These are phyloP conservation scores for Trametes elegans DNA, from an alignment of 768 basidiomycete genomes.

Conservation along the genomic window DNA sequence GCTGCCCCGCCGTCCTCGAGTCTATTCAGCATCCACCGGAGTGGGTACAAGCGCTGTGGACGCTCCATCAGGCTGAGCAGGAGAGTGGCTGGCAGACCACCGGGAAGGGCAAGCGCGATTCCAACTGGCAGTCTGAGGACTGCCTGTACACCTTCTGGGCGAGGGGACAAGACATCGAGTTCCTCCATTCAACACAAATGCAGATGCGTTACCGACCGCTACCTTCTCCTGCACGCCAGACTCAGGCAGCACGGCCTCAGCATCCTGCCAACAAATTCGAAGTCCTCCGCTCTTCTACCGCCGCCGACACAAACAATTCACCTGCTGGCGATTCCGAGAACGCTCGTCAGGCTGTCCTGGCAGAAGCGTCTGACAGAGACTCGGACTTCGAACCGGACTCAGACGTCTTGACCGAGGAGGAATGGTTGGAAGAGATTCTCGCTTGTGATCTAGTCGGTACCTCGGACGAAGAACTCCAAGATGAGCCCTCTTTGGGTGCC, in stretches of 20 bases:
- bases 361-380: too few relatives aligned
- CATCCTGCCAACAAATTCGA: slow-evolving; percentile 24
- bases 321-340: too few relatives aligned
- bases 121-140: too few relatives aligned
- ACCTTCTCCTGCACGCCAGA: not conserved
- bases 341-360: too few relatives aligned
- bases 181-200: slow-evolving; percentile 33
- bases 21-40: slow-evolving; percentile 41
- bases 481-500: too few relatives aligned
- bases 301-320: too few relatives aligned
- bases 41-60: slow-evolving; percentile 39
- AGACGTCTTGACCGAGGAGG: too few relatives aligned
- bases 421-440: too few relatives aligned
- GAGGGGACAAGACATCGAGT: slow-evolving; percentile 44
- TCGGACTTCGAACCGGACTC: too few relatives aligned
- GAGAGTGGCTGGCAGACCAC: slow-evolving; percentile 13
- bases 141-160: slow-evolving; percentile 53
- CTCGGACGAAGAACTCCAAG: too few relatives aligned
- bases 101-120: too few relatives aligned
- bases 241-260: not conserved
- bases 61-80: not conserved
- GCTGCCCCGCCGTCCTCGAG: slow-evolving; percentile 47
- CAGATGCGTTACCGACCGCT: not conserved
- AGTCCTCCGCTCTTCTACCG: not conserved
- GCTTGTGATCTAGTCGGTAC: too few relatives aligned